Percentiles rank a stretch among this genome's conserved stretches.
Evolutionary conservation across 139 green algal genomes (phyloP).

Genomic region (Pseudopediastrum boryanum): DNA sequence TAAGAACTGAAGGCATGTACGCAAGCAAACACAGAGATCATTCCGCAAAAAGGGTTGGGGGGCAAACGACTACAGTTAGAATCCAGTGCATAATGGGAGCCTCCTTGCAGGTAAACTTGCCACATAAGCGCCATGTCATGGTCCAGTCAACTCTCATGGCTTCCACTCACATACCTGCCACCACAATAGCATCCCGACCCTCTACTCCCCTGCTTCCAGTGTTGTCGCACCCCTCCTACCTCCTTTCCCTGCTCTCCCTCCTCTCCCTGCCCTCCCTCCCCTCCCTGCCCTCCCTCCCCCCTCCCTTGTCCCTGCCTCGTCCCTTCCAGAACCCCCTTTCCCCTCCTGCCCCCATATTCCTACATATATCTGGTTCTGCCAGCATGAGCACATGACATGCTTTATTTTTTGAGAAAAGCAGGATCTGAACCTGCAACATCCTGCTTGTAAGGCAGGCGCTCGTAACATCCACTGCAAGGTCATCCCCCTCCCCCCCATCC

Average conservation of each 20-base stretch:
- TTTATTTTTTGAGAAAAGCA: background rate
- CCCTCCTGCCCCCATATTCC: background rate
- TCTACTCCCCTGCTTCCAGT: background rate
- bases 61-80: background rate
- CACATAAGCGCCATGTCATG: background rate
- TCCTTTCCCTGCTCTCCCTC: background rate
- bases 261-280: background rate
- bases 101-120: background rate
- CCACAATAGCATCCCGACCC: background rate
- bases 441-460: background rate
- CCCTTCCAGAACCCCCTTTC: background rate
- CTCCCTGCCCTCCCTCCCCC: background rate
- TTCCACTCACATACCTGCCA: background rate
- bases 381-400: background rate
- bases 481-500: no score
- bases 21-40: background rate
- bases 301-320: slow-evolving; percentile 6
- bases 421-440: background rate
- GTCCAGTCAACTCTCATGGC: background rate
- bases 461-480: background rate
- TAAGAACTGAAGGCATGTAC: background rate
- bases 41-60: background rate
- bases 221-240: background rate
- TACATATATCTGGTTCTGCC: background rate
- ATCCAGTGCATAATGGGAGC: background rate